Percentiles rank a stretch among this genome's conserved stretches.
These are phyloP conservation scores for Wallacemonas collosoma DNA, from an alignment of 208 protist species.

Conservation along the genomic window DNA sequence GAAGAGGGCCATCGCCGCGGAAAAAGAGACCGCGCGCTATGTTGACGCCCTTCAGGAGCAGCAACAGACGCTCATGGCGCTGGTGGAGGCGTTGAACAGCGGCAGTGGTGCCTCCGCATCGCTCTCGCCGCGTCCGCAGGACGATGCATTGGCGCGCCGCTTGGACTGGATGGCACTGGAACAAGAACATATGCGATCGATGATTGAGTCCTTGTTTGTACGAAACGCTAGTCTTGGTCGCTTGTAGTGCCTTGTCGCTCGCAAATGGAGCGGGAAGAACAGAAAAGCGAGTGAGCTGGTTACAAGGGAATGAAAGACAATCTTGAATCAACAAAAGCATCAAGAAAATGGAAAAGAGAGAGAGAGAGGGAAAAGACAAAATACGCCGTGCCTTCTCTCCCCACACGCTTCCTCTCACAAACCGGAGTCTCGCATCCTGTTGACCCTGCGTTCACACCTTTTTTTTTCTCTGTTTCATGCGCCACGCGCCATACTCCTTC, in stretches of 20 bases:
- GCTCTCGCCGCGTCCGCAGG: background rate
- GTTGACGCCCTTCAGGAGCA: slow-evolving; percentile 2
- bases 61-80: slow-evolving; percentile 3
- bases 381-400: no score
- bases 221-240: background rate
- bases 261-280: no score
- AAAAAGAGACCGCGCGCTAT: slow-evolving; percentile 8
- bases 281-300: no score
- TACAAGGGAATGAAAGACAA: no score
- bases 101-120: background rate
- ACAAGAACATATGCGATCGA: slow-evolving; percentile 8
- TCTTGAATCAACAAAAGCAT: background rate
- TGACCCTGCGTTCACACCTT: no score
- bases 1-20: background rate
- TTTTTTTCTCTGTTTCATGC: no score
- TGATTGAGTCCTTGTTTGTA: slow-evolving; percentile 7
- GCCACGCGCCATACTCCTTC: no score
- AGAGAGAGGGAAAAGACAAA: background rate
- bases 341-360: background rate
- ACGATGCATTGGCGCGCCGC: slow-evolving; percentile 1
- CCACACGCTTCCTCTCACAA: no score
- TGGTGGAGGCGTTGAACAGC: background rate
- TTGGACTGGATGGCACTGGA: background rate
- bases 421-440: no score
- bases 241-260: no score